Conservation (phyloP, 441 rosid genomes). For the Erysimum cheiri region DNA sequence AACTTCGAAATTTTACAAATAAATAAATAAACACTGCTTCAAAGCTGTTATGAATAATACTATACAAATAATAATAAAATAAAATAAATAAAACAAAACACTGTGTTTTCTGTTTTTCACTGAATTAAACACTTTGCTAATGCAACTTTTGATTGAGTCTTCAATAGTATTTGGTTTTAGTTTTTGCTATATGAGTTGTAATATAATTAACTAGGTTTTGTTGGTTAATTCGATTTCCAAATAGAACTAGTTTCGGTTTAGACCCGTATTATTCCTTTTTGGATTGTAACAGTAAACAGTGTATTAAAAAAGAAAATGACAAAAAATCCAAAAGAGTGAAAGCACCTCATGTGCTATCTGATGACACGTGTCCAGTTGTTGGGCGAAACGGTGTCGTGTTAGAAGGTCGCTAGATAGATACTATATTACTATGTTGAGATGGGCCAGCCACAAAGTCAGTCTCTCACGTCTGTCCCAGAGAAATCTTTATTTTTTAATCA, state of each 20-base stretch:
- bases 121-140: too few relatives aligned
- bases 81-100: not conserved
- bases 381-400: slow-evolving; percentile 10
- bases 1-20: not conserved
- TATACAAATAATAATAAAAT: not conserved
- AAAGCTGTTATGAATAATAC: not conserved
- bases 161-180: too few relatives aligned
- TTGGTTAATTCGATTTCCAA: too few relatives aligned
- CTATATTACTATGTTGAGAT: not conserved
- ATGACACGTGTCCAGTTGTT: slow-evolving; percentile 25
- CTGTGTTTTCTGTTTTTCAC: too few relatives aligned
- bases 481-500: not conserved
- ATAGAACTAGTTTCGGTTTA: too few relatives aligned
- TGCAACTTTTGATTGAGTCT: too few relatives aligned
- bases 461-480: slow-evolving; percentile 30
- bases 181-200: too few relatives aligned
- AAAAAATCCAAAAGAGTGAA: not conserved
- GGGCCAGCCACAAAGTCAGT: slow-evolving; percentile 9
- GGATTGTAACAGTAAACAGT: too few relatives aligned
- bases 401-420: not conserved
- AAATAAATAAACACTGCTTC: not conserved
- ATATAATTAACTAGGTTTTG: too few relatives aligned
- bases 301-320: not conserved
- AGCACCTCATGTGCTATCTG: not conserved
- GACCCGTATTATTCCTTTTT: too few relatives aligned